These are phyloP conservation scores for Schizophyllum amplum DNA, from an alignment of 1,284 basidiomycete genomes.

Conservation along the genomic window DNA sequence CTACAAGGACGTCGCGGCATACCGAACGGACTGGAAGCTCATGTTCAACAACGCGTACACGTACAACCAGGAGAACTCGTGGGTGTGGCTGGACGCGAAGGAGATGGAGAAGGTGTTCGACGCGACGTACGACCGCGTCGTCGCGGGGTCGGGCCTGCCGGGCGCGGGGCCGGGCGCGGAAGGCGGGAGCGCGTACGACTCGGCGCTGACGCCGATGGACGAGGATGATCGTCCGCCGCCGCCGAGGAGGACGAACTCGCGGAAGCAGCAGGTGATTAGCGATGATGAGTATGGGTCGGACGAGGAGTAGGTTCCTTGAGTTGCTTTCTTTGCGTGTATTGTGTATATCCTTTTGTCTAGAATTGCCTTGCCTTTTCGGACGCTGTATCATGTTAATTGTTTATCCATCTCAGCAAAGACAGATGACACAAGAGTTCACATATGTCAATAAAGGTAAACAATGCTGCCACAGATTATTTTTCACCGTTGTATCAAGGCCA, in stretches of 20 bases:
- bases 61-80: conserved; percentile 84
- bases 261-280: conserved; percentile 64
- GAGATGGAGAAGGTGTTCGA: conserved; percentile 86
- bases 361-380: too few species aligned
- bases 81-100: conserved; percentile 91
- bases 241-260: conserved; percentile 41
- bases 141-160: conserved; percentile 62
- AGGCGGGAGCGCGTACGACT: conserved; percentile 40
- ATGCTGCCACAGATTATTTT: too few species aligned
- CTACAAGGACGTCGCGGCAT: conserved; percentile 73
- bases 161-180: conserved; percentile 34
- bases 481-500: too few species aligned
- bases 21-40: conserved; percentile 76
- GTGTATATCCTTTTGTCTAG: too few species aligned
- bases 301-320: background rate
- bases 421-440: too few species aligned
- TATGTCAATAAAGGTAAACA: too few species aligned
- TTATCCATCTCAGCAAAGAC: too few species aligned
- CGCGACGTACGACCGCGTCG: conserved; percentile 48
- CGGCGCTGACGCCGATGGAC: conserved; percentile 68
- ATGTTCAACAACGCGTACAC: conserved; percentile 93
- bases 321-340: background rate
- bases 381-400: too few species aligned
- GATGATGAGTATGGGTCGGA: conserved; percentile 53
- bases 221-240: conserved; percentile 60